Base-by-base conservation (phyloP, 495 filamentous ascomycete genomes). In the Tuber indicum region DNA sequence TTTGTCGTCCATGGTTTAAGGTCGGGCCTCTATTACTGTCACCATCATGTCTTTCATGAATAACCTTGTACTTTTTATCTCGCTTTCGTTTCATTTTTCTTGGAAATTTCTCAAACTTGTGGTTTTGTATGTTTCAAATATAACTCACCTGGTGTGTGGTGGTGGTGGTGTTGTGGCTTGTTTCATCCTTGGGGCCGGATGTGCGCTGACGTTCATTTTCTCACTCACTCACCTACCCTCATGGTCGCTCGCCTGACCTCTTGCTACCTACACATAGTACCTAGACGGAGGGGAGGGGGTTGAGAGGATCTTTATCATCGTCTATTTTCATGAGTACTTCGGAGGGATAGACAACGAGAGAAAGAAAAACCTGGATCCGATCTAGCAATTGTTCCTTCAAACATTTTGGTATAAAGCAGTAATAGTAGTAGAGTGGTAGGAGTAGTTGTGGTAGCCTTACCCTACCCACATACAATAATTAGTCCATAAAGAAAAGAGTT, bases 61-160 rank as follows among this genome's bases (percentile, higher is more conserved):
- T 32, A 75, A 66, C 72, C 46, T 76, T 76, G 43, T 52, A 32
- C 73, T 49, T 44, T 41, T 44, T 75, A 42, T 39, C 12, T 36
- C 42, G n/a, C 46, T 46, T 66, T 43, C 71, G 16, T 43, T 43
- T 43, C 10, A 41, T 41, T 14, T 41, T 44, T 58, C n/a, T 19
- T 41, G 32, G 70, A 70, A 26, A 26, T 78, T 69, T 45, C 69
- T 69, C 72, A 58, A 36, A 52, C 46, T 46, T 62, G 44, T 62
- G 58, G 62, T 36, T 66, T 66, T 66, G 58, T 66, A 66, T 36
- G 58, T 36, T 66, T 66, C 58, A 36, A 66, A 66, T 66, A 66
- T 66, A 66, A 66, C 58, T 62, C 52, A 17, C 58, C 58, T 36
- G 58, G 12, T 66, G 58, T 66, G 58, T 7, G 47, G 47, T n/a